Evolutionary conservation across 164 flowering plant genomes (phyloP).

Genomic region (Cinnamomum micranthum): DNA sequence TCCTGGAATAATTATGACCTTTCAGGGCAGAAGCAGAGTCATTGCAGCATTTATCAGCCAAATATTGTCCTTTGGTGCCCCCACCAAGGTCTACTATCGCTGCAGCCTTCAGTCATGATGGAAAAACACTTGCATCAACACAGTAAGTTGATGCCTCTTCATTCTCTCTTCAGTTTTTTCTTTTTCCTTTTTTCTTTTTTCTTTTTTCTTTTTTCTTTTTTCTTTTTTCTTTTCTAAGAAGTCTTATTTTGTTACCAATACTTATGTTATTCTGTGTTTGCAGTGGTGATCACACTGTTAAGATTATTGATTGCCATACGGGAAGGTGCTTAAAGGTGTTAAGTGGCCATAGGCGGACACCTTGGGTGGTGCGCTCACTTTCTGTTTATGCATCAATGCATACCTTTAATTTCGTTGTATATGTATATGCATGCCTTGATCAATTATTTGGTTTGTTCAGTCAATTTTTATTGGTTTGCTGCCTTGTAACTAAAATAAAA

Average conservation of each 20-base stretch:
- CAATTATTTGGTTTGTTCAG: not conserved
- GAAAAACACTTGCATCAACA: conserved; percentile 88
- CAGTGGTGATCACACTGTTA: conserved; percentile 98
- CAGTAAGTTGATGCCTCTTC: conserved; percentile 51
- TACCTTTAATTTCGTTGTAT: not conserved
- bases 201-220: not conserved
- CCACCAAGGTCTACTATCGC: conserved; percentile 99
- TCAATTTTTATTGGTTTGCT: not conserved
- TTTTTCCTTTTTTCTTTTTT: not conserved
- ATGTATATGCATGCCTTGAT: not conserved
- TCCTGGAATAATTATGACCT: not conserved
- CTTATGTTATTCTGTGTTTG: conserved; percentile 8
- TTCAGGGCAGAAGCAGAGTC: conserved; percentile 94
- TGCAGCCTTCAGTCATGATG: conserved; percentile 96
- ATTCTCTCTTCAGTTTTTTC: not conserved
- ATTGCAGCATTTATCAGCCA: conserved; percentile 67
- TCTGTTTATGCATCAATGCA: not conserved
- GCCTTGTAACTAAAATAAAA: not conserved
- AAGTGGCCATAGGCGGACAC: conserved; percentile 91
- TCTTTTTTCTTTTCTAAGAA: too few relatives aligned
- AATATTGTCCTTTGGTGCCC: conserved; percentile 80
- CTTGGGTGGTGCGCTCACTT: conserved; percentile 88
- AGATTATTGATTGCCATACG: conserved; percentile 82
- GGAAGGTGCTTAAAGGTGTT: conserved; percentile 88
- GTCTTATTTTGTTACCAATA: conserved; percentile 1